Conservation (phyloP, 169 alveolate genomes). For the Babesia ovis region DNA sequence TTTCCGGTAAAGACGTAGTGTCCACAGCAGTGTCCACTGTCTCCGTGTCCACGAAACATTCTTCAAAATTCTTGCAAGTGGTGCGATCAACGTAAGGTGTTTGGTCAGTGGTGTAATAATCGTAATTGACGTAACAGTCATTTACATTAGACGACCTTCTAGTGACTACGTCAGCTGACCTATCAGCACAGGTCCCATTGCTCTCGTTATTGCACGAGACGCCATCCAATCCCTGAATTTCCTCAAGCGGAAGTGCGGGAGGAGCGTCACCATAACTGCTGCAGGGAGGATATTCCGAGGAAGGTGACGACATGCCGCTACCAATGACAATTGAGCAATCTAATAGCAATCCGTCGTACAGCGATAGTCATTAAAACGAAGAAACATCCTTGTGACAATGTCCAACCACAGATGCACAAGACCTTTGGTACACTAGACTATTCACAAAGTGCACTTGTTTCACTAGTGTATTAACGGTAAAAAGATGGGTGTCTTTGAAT, state of each 20-base stretch:
- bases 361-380: no score
- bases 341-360: no score
- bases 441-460: no score
- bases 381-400: no score
- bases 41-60: conserved; percentile 35
- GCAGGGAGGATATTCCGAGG: background rate
- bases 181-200: background rate
- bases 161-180: background rate
- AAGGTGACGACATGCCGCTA: background rate
- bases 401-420: no score
- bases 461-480: no score
- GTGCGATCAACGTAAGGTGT: background rate
- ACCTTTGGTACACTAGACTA: no score
- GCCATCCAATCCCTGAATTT: background rate
- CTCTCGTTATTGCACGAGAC: background rate
- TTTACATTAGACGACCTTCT: background rate
- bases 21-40: conserved; percentile 50
- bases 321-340: no score
- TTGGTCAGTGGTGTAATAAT: background rate
- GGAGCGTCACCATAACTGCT: background rate
- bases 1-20: conserved; percentile 37
- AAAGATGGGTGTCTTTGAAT: no score
- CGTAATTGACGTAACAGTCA: background rate
- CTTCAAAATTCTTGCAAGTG: background rate
- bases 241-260: conserved; percentile 16